Conservation (phyloP, 352 stramenopile species). For the Pythium insidiosum region DNA sequence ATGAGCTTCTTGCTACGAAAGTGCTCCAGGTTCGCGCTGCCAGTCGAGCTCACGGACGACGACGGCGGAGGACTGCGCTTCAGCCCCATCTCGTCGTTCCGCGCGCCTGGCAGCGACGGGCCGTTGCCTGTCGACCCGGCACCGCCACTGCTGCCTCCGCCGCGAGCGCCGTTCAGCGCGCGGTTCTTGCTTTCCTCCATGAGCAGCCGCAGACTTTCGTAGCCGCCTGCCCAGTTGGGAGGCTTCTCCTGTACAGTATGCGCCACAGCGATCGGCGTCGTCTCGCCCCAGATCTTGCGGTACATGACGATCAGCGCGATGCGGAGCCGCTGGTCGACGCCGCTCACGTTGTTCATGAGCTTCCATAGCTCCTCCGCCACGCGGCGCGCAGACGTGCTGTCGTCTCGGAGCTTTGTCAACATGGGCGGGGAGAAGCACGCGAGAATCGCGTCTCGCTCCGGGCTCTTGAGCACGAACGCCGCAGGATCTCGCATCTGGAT, state of each 20-base stretch:
- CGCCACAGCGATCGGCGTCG: slow-evolving; percentile 66
- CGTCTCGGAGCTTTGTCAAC: slow-evolving; percentile 57
- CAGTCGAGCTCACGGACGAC: slow-evolving; percentile 14
- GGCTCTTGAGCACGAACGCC: slow-evolving; percentile 66
- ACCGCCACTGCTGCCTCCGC: slow-evolving; percentile 3
- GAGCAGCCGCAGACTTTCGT: slow-evolving; percentile 71
- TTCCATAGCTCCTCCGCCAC: slow-evolving; percentile 66
- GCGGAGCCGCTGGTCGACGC: slow-evolving; percentile 62
- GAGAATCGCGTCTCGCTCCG: slow-evolving; percentile 66
- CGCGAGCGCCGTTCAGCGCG: slow-evolving; percentile 22
- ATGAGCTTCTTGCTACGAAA: slow-evolving; percentile 81
- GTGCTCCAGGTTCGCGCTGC: slow-evolving; percentile 52
- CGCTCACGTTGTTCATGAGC: slow-evolving; percentile 56
- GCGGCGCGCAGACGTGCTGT: slow-evolving; percentile 59
- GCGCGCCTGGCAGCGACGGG: slow-evolving; percentile 5
- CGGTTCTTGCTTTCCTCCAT: slow-evolving; percentile 83
- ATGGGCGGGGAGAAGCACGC: slow-evolving; percentile 50
- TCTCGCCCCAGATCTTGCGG: slow-evolving; percentile 75
- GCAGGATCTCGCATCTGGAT: slow-evolving; percentile 78
- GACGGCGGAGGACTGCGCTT: slow-evolving; percentile 14
- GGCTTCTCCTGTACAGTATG: slow-evolving; percentile 80
- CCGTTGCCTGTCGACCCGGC: slow-evolving; percentile 2
- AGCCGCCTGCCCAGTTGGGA: slow-evolving; percentile 69
- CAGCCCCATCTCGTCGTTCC: slow-evolving; percentile 13
- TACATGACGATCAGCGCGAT: slow-evolving; percentile 75